A percentile compares a stretch with the other conserved stretches of the same genome.
phyloP scores from a whole-genome alignment of 345 rosid species.

The Pistacia atlantica region DNA sequence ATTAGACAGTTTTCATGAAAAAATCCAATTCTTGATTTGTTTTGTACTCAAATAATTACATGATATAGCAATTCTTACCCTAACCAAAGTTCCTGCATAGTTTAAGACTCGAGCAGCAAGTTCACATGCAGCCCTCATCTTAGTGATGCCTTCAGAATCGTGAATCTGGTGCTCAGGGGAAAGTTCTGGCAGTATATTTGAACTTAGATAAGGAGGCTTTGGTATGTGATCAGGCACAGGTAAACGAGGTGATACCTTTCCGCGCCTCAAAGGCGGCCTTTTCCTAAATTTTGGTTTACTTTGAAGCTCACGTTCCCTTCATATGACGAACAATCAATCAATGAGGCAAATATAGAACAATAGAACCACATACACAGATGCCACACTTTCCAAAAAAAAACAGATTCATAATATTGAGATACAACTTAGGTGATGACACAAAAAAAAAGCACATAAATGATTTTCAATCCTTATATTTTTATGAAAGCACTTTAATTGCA shows the following conservation, averaged over 20 bases:
- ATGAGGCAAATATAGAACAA: slow-evolving; percentile 6
- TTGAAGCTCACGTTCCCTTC: slow-evolving; percentile 64
- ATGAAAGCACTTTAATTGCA: background rate
- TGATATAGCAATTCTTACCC: slow-evolving; percentile 43
- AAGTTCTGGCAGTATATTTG: slow-evolving; percentile 65
- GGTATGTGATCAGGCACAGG: slow-evolving; percentile 80
- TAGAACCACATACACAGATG: slow-evolving; percentile 1
- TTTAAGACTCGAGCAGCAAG: slow-evolving; percentile 87
- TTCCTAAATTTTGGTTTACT: slow-evolving; percentile 40
- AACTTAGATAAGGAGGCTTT: slow-evolving; percentile 73
- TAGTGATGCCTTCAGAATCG: slow-evolving; percentile 65
- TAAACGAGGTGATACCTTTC: slow-evolving; percentile 77
- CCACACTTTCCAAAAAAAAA: background rate
- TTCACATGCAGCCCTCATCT: slow-evolving; percentile 89
- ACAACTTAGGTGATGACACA: background rate
- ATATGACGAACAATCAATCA: slow-evolving; percentile 9
- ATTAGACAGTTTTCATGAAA: background rate
- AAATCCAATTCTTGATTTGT: background rate
- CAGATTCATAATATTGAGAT: background rate
- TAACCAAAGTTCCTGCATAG: slow-evolving; percentile 78
- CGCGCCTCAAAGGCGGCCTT: slow-evolving; percentile 72
- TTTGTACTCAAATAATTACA: background rate
- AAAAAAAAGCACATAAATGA: background rate
- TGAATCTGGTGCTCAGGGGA: slow-evolving; percentile 64
- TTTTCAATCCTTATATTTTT: background rate